Evolutionary conservation across 2,329 filamentous ascomycete species (phyloP).

Genomic region (Talaromyces sp.): DNA sequence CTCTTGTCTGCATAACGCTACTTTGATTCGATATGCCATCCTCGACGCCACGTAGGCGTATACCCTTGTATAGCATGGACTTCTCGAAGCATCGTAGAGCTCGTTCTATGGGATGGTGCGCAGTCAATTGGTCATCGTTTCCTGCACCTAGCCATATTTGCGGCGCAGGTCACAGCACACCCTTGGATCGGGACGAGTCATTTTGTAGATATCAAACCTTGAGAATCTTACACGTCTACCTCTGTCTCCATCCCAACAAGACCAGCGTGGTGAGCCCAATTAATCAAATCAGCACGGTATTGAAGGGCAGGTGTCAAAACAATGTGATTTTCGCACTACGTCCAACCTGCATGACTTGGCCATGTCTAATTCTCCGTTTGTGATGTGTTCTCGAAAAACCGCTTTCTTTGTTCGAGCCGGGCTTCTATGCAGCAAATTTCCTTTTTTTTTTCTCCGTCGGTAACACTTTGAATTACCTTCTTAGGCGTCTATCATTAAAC

Average conservation of each 20-base stretch:
- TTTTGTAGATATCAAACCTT: background rate
- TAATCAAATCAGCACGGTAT: background rate
- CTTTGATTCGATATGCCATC: background rate
- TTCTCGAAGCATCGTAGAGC: background rate
- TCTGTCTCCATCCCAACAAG: background rate
- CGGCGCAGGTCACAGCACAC: background rate
- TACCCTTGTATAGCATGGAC: background rate
- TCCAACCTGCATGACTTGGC: background rate
- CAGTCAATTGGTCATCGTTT: background rate
- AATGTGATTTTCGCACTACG: background rate
- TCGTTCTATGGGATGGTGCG: background rate
- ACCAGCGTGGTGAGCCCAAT: background rate
- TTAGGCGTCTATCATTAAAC: background rate
- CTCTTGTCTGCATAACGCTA: background rate
- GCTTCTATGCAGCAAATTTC: background rate
- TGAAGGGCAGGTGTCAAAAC: background rate
- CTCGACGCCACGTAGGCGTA: background rate
- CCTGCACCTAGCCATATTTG: background rate
- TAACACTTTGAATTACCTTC: background rate
- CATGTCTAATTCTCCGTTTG: background rate
- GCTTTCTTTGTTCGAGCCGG: background rate
- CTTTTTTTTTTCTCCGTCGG: background rate
- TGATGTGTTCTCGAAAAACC: slow-evolving; percentile 45
- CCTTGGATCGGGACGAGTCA: background rate
- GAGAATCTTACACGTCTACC: background rate